Base-by-base conservation (phyloP, 257 asterid genomes). In the Nicotiana knightiana region DNA sequence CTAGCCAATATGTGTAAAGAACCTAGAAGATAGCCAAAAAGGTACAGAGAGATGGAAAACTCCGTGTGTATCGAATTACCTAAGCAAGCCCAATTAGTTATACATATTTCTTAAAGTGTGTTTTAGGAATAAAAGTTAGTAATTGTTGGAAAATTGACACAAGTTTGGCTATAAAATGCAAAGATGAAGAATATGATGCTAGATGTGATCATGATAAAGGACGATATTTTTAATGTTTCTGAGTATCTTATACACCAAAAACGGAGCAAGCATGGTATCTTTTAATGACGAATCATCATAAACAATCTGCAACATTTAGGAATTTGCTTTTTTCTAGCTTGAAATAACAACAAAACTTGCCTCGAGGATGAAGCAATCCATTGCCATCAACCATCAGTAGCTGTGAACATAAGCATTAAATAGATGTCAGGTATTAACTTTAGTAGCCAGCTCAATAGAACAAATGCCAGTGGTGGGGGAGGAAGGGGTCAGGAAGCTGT, bases 301-400 rank as follows among this genome's bases (percentile, higher is more conserved):
- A 24, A 5, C 24, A 62, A 79, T 48, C 57, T 39, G 76, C 46
- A 17, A 79, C 18, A 79, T 0, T 62, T 24, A 0, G 57, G 0
- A 64, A 37, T 30, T 21, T 0, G 61, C 15, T 62, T 59, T 79
- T 79, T 62, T 2, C 30, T 55, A 76, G 64, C 46, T 55, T 9
- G 8, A 80, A 11, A 26, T 32, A 67, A 76, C 55, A 81, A 81
- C 64, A 80, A 30, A 76, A 86, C 96, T 90, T 86, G 91, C 98
- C 99, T 90, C 93, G 93, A 80, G 99, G 99, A 88, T 95, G 99
- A 85, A 95, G 98, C 81, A 95, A 67, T 66, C 99, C 99, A 59
- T 95, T 95, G 70, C 99, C 99, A 24, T 95, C 99, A 75, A 93
- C 99, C 98, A 95, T 93, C 84, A 93, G 83, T 37, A 95, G 86